These are phyloP conservation scores for Pleurotus platypus DNA, from an alignment of 768 basidiomycete genomes.

Conservation along the genomic window DNA sequence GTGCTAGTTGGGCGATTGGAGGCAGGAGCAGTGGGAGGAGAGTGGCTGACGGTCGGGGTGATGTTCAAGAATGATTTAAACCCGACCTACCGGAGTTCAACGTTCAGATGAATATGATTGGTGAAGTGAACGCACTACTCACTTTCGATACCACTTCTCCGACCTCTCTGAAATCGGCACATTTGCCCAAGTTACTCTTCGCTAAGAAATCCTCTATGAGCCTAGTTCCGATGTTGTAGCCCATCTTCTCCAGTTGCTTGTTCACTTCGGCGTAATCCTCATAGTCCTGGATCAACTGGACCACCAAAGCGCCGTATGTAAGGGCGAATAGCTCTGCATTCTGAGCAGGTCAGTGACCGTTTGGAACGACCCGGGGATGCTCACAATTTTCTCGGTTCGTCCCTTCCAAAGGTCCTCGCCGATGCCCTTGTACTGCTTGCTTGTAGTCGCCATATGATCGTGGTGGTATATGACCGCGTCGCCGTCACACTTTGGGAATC, in stretches of 20 bases:
- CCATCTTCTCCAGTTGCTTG: conserved; percentile 99
- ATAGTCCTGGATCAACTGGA: conserved; percentile 98
- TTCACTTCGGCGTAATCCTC: conserved; percentile 95
- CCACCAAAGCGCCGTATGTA: conserved; percentile 96
- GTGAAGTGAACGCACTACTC: conserved; percentile 16
- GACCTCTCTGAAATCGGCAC: conserved; percentile 89
- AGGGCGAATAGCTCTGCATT: conserved; percentile 97
- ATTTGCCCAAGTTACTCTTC: conserved; percentile 86
- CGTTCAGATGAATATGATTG: not conserved
- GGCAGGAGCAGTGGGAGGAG: conserved; percentile 44
- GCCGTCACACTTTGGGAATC: not conserved
- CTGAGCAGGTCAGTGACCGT: conserved; percentile 38
- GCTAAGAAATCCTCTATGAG: conserved; percentile 98
- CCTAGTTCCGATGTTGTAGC: conserved; percentile 95
- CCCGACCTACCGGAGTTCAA: conserved; percentile 62
- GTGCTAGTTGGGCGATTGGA: conserved; percentile 33
- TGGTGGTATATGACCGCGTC: not conserved
- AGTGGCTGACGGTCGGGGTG: conserved; percentile 77
- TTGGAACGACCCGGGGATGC: conserved; percentile 20
- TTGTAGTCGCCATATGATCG: conserved; percentile 59
- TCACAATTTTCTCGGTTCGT: conserved; percentile 90
- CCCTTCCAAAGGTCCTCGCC: conserved; percentile 97
- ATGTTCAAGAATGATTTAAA: conserved; percentile 98
- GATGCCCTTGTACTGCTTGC: conserved; percentile 82
- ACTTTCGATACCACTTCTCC: conserved; percentile 97